phyloP scores from a whole-genome alignment of 768 basidiomycete species.

The Obba rivulosa region DNA sequence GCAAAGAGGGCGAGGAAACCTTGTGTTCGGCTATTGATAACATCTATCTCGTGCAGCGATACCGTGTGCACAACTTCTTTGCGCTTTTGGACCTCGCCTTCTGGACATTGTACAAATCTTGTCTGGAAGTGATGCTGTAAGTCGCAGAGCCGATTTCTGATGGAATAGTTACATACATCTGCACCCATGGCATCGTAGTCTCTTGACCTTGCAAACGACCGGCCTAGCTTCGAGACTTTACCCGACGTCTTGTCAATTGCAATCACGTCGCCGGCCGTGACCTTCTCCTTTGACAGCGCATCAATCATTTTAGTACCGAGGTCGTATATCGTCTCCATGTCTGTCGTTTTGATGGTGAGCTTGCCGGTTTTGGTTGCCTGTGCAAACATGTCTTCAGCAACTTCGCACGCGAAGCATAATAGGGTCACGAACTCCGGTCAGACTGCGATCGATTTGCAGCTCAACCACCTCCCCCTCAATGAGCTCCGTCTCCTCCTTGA shows the following conservation, averaged over 20 bases:
- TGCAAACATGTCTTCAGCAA: background rate
- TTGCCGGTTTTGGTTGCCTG: conserved; percentile 98
- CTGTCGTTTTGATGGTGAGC: conserved; percentile 94
- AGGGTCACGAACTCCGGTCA: conserved; percentile 74
- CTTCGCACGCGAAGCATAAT: background rate
- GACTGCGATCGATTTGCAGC: conserved; percentile 94
- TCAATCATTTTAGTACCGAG: conserved; percentile 99
- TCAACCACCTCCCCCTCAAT: conserved; percentile 99
- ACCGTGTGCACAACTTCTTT: conserved; percentile 98
- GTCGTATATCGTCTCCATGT: conserved; percentile 99
- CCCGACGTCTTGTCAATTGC: conserved; percentile 97
- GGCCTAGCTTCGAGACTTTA: conserved; percentile 92
- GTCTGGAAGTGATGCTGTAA: conserved; percentile 47
- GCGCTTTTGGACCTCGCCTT: conserved; percentile 96
- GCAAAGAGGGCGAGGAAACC: conserved; percentile 94
- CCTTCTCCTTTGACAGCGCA: conserved; percentile 93
- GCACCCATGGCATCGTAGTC: conserved; percentile 99
- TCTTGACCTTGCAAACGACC: conserved; percentile 93
- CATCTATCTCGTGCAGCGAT: conserved; percentile 97
- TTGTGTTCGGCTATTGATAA: conserved; percentile 98
- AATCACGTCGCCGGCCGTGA: conserved; percentile 90
- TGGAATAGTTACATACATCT: conserved; percentile 57
- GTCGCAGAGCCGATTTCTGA: background rate
- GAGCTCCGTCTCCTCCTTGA: conserved; percentile 96
- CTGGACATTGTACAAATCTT: conserved; percentile 96